Base-by-base conservation (phyloP, 1,139 yeast genomes). In the Lodderomyces metapsilosis region DNA sequence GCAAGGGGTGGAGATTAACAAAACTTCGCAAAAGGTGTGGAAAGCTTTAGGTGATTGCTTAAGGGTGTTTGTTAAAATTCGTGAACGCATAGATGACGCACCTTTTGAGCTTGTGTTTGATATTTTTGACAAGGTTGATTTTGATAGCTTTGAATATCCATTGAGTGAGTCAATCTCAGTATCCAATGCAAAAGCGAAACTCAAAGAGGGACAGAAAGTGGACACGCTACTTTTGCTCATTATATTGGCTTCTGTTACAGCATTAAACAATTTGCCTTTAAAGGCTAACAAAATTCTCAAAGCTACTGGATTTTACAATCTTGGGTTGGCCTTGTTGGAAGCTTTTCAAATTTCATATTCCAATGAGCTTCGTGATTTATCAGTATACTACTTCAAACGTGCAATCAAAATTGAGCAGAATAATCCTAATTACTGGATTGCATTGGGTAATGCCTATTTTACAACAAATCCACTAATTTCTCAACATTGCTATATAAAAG, bases 401-500 rank as follows among this genome's bases (percentile, higher is more conserved):
- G 83, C 96, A 0, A 80, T 91, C 41, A 80, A 77, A 43, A 62
- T 82, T 15, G 96, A 91, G 56, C 75, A 82, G 3, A 77, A 74
- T 45, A 85, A 84, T 49, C 69, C 85, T 1, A 80, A 76, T 24
- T 82, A 81, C 45, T 92, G 99, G 99, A 72, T 80, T 39, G 84
- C 87, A 0, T 71, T 91, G 32, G 98, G 98, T 10, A 76, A 84
- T 48, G 82, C 88, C 0, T 71, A 71, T 39, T 72, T 82, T 37
- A 65, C 78, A 2, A 59, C 68, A 4, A 84, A 81, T 51, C 83
- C 92, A 0, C 76, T 76, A 40, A 85, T 88, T 6, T 73, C 97
- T 0, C 99, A 92, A 59, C 98, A 92, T 62, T 88, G 97, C 58
- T 88, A 86, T 53, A 86, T 94, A 51, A 84, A 88, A 48, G 92